Conservation (phyloP, 148 eudicot species). For the Cornus suecica region DNA sequence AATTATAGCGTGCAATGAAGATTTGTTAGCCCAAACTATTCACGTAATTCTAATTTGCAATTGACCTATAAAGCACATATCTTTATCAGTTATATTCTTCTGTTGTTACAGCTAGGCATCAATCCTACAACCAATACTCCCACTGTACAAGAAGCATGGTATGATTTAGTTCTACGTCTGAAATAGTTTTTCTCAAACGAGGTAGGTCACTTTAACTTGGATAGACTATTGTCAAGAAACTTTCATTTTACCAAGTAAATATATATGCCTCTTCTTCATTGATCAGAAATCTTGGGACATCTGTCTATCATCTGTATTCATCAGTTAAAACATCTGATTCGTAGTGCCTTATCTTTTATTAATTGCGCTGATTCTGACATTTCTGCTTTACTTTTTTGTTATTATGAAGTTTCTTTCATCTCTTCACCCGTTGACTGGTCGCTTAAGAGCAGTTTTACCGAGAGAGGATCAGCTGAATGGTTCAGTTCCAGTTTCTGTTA, state of each 20-base stretch:
- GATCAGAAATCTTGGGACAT: neutral
- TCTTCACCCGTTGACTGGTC: slow-evolving; percentile 80
- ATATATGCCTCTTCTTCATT: neutral
- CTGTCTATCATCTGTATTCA: neutral
- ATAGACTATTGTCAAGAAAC: too few species aligned
- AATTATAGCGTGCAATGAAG: neutral
- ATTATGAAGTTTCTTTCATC: slow-evolving; percentile 61
- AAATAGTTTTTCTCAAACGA: slow-evolving; percentile 54
- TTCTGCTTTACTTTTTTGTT: slow-evolving; percentile 9
- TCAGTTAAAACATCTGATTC: slow-evolving; percentile 1
- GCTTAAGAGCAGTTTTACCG: slow-evolving; percentile 65
- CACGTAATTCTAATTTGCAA: neutral
- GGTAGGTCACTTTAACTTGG: too few species aligned
- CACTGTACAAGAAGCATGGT: slow-evolving; percentile 50
- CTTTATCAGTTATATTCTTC: slow-evolving; percentile 5
- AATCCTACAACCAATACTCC: slow-evolving; percentile 32
- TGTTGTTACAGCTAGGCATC: slow-evolving; percentile 78
- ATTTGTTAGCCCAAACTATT: neutral
- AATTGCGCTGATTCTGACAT: slow-evolving; percentile 7
- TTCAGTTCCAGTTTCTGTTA: slow-evolving; percentile 60
- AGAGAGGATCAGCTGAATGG: slow-evolving; percentile 67
- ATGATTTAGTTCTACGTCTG: slow-evolving; percentile 69
- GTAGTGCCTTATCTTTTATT: neutral
- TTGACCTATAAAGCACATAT: neutral
- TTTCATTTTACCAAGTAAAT: neutral